Base-by-base conservation (phyloP, 768 basidiomycete genomes). In the Podaxis sp. region DNA sequence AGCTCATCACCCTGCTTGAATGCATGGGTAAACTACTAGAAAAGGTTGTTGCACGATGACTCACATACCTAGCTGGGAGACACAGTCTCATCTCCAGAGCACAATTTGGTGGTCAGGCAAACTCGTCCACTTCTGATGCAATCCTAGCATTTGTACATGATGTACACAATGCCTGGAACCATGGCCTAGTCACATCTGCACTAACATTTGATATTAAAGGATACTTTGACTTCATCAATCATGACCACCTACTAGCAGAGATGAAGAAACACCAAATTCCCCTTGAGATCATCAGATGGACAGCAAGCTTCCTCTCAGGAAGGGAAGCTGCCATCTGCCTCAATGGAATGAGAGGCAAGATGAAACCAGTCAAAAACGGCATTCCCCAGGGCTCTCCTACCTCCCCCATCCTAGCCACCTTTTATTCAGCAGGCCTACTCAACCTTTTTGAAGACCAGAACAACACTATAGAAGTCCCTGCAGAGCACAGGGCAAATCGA, bases 11-110 rank as follows among this genome's bases (percentile, higher is more conserved):
- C 12, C 72, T 78, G 11, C 69, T 77, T 0, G 74, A 78, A 48
- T 74, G 72, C 61, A 58, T 77, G 0, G 74, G 76, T 1, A 78
- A 79, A 46, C 53, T 76, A 0, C 63, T 76, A 0, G 74, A 76
- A 52, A 65, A 65, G 4, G 66, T 79, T 2, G 63, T 72, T 0
- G 73, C 75, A 2, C 26, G 61, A 0, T 63, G 70, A 1, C 64
- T 79, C 0, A 59, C 67, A 6, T 72, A 65, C 59, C 53, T 71
- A 0, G 70, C 67, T 0, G 68, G 68, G 0, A 64, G 57, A 13
- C 53, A 72, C 53, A 63, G 69, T 40, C 68, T 76, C 0, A 65
- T 76, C 8, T 68, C 66, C 1, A n/a, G 57, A 0, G 66, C 59
- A 11, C 70, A 73, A 44, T 73, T 73, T 51, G 71, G 72, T 0